Evolutionary conservation across 352 stramenopile species (phyloP), one percentile per base, ranked within the genome.

Genomic region (Globisporangium okanoganense): DNA sequence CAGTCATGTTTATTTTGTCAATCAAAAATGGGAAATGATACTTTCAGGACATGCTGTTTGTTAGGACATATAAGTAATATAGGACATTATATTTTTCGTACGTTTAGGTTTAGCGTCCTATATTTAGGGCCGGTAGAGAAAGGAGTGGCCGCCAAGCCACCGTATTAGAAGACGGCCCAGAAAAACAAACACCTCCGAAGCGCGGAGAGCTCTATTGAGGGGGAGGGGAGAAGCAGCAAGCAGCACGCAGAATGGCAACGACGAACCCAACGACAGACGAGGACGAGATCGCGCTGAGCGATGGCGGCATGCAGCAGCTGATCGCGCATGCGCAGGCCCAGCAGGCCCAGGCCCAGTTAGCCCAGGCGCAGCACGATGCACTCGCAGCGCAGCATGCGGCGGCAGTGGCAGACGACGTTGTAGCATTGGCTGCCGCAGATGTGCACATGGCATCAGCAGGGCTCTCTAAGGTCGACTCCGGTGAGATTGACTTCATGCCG

Each of bases 251-350:
- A 45, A 72, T 72, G 62, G 61, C 67, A 48, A 70, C 69, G 62
- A 90, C 86, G 70, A 69, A 70, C 38, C 73, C 75, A 51, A 75
- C 75, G 24, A 57, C 77, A 40, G 49, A 24, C 18, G 76, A 87
- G 47, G 76, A 88, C 33, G 76, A 86, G 65, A 58, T 88, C 47
- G 78, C 74, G 58, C 78, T 85, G 51, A 58, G 72, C 43, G 54
- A 74, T 63, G 52, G 66, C 58, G 38, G 65, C 27, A 80, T 87
- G 64, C 73, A 87, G 56, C 75, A 87, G 52, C 63, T 90, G 22
- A 66, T 88, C 16, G 63, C 83, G 29, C 81, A 90, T 54, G 71
- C 87, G 41, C 73, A 79, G 51, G 69, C 63, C 27, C 73, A 82
- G 48, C 70, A 78, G 44, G 60, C 38, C 20, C 52, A 78, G 45